Base-by-base conservation (phyloP, 2,329 filamentous ascomycete genomes). In the Colletotrichum karsti region DNA sequence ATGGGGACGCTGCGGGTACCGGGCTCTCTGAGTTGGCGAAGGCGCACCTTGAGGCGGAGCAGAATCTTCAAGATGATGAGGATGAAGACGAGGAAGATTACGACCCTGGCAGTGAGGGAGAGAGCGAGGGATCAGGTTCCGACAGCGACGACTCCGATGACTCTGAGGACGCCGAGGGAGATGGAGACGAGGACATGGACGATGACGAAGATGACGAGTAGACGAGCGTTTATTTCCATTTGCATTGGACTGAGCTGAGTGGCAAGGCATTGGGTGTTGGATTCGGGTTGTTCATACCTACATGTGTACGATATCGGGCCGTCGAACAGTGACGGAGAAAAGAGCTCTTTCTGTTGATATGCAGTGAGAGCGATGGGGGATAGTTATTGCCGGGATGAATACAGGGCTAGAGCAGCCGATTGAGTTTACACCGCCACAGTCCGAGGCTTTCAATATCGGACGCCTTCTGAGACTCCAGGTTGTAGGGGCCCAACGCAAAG, bases 21-120 rank as follows among this genome's bases (percentile, higher is more conserved):
- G 82, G 78, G 13, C 76, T 83, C 72, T 84, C 83, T 2, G 85
- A 85, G 76, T 76, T 88, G 42, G 81, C 86, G 74, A 82, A 79
- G 62, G 87, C 85, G 4, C 78, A 85, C 51, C 67, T 78, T 8
- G 86, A 89, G 70, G 81, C 78, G 3, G 87, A 90, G 73, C 84
- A 88, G 71, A 78, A 80, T 66, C 70, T 88, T 37, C 85, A 88
- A 66, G 87, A 90, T 39, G 88, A 89, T 54, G 88, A 90, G 63
- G 89, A 90, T 54, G 88, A 90, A 63, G 82, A 89, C 5, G 90
- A 91, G 71, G 89, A 91, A 71, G 89, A 91, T 72, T 91, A 91
- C 71, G 88, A 91, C 66, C 90, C 90, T 0, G 88, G 87, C 0
- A 88, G 84, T 41, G 87, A 90, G 5, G 88, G 82, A 0, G 87